These are phyloP conservation scores for Chrysoporthe deuterocubensis DNA, from an alignment of 2,329 filamentous ascomycete species.

Conservation along the genomic window DNA sequence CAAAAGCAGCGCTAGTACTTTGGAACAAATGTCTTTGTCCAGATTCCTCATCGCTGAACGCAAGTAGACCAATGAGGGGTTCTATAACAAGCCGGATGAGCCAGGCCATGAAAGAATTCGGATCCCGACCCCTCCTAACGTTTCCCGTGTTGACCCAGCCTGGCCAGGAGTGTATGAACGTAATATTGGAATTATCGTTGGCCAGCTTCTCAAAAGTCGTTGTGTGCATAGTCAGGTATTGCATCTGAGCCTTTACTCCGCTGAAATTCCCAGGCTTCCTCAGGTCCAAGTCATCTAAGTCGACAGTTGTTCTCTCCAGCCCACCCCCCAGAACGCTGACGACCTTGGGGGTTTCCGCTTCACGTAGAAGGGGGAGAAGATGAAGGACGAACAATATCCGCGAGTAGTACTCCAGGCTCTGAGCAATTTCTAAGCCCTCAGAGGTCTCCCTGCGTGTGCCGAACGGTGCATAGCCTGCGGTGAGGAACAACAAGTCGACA, in stretches of 20 bases:
- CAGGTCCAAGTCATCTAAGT: constrained; percentile 42
- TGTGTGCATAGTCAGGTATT: constrained; percentile 39
- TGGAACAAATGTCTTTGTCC: constrained; percentile 42
- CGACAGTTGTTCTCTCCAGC: constrained; percentile 35
- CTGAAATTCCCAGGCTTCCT: constrained; percentile 39
- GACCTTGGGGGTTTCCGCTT: constrained; percentile 38
- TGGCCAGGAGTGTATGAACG: constrained; percentile 43
- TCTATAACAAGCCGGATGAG: constrained; percentile 40
- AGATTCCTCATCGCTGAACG: constrained; percentile 38
- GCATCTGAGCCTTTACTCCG: constrained; percentile 37
- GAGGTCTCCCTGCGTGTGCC: constrained; percentile 41
- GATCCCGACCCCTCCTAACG: constrained; percentile 35
- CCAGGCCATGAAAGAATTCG: constrained; percentile 36
- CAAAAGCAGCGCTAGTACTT: constrained; percentile 42
- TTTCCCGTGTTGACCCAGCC: constrained; percentile 44
- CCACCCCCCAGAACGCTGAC: constrained; percentile 42
- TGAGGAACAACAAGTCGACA: constrained; percentile 50
- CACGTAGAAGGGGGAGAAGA: constrained; percentile 45
- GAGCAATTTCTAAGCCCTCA: constrained; percentile 48
- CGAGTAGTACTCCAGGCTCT: constrained; percentile 47
- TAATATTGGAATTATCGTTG: constrained; percentile 36
- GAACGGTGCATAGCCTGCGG: constrained; percentile 49
- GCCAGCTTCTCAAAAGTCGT: constrained; percentile 40
- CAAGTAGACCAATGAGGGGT: constrained; percentile 38
- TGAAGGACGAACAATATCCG: constrained; percentile 46